These are phyloP conservation scores for Aspergillus bridgeri DNA, from an alignment of 495 filamentous ascomycete genomes.

Conservation along the genomic window DNA sequence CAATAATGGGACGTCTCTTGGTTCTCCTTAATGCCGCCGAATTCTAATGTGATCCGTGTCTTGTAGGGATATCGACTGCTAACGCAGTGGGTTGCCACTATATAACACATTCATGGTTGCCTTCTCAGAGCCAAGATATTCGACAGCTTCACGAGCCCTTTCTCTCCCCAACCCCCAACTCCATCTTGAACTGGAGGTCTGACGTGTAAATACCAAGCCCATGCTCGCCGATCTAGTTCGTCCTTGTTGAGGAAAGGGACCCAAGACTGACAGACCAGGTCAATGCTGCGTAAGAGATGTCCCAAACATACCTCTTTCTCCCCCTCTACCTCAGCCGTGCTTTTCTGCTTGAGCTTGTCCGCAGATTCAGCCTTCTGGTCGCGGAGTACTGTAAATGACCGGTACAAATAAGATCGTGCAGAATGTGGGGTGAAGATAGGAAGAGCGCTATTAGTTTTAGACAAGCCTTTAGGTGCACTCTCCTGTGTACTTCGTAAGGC, in stretches of 20 bases:
- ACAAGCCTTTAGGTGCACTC: not conserved
- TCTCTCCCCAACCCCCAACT: conserved; percentile 75
- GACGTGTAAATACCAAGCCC: conserved; percentile 75
- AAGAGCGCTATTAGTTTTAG: conserved; percentile 32
- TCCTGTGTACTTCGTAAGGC: conserved; percentile 46
- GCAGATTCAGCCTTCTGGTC: not conserved
- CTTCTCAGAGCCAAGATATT: conserved; percentile 63
- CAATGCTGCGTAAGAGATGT: conserved; percentile 60
- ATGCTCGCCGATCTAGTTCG: conserved; percentile 71
- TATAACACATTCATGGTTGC: conserved; percentile 23
- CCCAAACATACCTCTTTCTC: conserved; percentile 57
- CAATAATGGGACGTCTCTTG: not conserved
- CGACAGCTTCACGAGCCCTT: conserved; percentile 61
- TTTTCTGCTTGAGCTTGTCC: conserved; percentile 47
- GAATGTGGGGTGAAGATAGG: conserved; percentile 66
- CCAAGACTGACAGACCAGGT: conserved; percentile 71
- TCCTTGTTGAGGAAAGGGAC: conserved; percentile 46
- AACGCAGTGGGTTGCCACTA: not conserved
- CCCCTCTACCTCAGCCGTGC: not conserved
- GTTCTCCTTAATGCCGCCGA: too few relatives aligned
- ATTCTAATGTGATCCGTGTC: not conserved
- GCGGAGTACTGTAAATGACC: conserved; percentile 24
- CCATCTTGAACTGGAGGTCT: conserved; percentile 70
- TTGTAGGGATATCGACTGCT: too few relatives aligned
- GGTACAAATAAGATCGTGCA: conserved; percentile 42